These are phyloP conservation scores for Linnemannia elongata DNA, from an alignment of 192 early-diverging fungal genomes.

Conservation along the genomic window DNA sequence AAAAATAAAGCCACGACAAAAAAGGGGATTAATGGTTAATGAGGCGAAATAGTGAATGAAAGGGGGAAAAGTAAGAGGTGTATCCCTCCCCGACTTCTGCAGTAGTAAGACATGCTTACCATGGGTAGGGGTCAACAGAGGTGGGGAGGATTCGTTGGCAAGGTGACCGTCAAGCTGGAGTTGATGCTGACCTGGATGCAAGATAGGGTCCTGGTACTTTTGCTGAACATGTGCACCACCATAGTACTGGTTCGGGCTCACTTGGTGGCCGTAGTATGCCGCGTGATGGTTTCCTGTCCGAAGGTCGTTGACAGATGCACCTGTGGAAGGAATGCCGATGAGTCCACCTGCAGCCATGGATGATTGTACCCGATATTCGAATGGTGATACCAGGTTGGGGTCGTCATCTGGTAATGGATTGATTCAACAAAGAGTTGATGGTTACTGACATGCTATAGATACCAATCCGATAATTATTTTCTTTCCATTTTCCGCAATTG, in stretches of 20 bases:
- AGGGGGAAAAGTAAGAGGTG: neutral
- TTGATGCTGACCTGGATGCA: constrained; percentile 50
- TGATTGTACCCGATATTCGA: constrained; percentile 47
- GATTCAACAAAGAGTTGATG: neutral
- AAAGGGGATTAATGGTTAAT: neutral
- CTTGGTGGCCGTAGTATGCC: constrained; percentile 44
- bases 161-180: constrained; percentile 44
- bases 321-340: constrained; percentile 46
- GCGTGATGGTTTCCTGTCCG: constrained; percentile 44
- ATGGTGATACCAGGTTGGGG: constrained; percentile 44
- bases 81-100: neutral
- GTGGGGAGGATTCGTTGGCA: constrained; percentile 45
- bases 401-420: constrained; percentile 37
- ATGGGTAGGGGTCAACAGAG: constrained; percentile 27
- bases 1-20: neutral
- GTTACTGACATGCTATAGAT: neutral
- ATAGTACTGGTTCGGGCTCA: constrained; percentile 38
- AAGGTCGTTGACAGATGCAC: constrained; percentile 26
- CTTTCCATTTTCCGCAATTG: neutral
- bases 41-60: neutral
- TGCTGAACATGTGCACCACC: constrained; percentile 34
- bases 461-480: neutral
- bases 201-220: constrained; percentile 44
- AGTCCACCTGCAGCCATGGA: constrained; percentile 46
- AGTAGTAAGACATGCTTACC: constrained; percentile 29